Evolutionary conservation across 1,284 basidiomycete species (phyloP).

Genomic region (Rhodotorula sp.): DNA sequence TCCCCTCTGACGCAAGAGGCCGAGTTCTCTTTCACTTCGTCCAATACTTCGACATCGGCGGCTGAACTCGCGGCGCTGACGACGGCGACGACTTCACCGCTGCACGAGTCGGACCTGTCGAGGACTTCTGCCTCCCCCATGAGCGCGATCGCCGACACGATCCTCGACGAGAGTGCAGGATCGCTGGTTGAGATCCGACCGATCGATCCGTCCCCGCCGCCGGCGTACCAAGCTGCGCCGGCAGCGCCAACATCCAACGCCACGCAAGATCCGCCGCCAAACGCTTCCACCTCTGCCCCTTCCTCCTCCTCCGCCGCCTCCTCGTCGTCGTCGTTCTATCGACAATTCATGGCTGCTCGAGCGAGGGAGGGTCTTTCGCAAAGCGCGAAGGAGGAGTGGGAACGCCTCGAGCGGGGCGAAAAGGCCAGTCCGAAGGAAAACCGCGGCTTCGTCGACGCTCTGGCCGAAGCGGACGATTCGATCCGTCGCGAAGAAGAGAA

Average conservation of each 20-base stretch:
- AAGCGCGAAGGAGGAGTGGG: conserved; percentile 21
- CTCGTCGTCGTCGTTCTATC: conserved; percentile 24
- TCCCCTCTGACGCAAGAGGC: not conserved
- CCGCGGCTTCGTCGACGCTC: not conserved
- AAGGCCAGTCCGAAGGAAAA: conserved; percentile 27
- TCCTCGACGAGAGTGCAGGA: not conserved
- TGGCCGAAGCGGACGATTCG: not conserved
- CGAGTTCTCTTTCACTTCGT: not conserved
- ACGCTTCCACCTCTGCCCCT: not conserved
- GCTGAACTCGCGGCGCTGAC: not conserved
- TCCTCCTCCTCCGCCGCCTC: not conserved
- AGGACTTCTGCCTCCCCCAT: not conserved
- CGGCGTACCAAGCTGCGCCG: not conserved
- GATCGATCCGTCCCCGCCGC: not conserved
- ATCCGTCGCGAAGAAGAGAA: not conserved
- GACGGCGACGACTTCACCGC: not conserved
- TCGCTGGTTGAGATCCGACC: not conserved
- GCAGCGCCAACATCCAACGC: not conserved
- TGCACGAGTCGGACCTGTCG: not conserved
- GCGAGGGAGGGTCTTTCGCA: not conserved
- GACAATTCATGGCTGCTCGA: conserved; percentile 25
- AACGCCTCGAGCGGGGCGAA: conserved; percentile 16
- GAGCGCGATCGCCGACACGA: not conserved
- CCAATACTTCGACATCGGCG: not conserved
- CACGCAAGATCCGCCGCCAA: not conserved